Evolutionary conservation across 306 rosid species (phyloP).

Genomic region (Quercus mongolica): DNA sequence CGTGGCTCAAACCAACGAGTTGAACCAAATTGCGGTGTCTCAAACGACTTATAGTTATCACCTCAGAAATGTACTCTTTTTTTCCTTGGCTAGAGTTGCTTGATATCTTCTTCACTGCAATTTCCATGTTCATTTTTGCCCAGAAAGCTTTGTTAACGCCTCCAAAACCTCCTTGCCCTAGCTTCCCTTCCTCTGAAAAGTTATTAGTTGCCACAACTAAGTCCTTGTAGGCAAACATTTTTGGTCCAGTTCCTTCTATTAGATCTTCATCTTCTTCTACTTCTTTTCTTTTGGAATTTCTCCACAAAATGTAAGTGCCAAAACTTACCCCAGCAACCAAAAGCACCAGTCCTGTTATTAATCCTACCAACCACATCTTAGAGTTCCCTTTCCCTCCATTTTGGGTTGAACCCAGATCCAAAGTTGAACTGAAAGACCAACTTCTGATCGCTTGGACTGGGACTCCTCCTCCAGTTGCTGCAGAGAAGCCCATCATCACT

Average conservation of each 20-base stretch:
- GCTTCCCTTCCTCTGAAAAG: slow-evolving; percentile 27
- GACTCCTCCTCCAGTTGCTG: no score
- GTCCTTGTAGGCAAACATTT: slow-evolving; percentile 24
- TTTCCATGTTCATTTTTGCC: slow-evolving; percentile 11
- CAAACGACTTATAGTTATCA: slow-evolving; percentile 30
- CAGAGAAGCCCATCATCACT: no score
- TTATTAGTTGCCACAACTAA: slow-evolving; percentile 31
- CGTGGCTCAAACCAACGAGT: slow-evolving; percentile 47
- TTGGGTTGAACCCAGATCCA: no score
- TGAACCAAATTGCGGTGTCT: slow-evolving; percentile 40
- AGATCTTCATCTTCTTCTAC: slow-evolving; percentile 27
- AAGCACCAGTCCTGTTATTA: not conserved
- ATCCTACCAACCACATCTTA: not conserved
- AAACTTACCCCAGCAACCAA: not conserved
- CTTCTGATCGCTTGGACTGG: slow-evolving; percentile 22
- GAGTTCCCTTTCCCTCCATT: no score
- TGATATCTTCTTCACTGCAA: slow-evolving; percentile 41
- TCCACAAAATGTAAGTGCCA: not conserved
- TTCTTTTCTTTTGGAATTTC: not conserved
- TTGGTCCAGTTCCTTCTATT: slow-evolving; percentile 29
- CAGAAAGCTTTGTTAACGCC: slow-evolving; percentile 32
- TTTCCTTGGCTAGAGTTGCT: slow-evolving; percentile 29
- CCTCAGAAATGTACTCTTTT: slow-evolving; percentile 36
- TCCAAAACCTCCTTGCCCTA: slow-evolving; percentile 51
- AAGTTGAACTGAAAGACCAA: slow-evolving; percentile 29